Percentiles rank a stretch among this genome's conserved stretches.
These are phyloP conservation scores for Mortierella sp. DNA, from an alignment of 371 early-diverging fungal species.

Conservation along the genomic window DNA sequence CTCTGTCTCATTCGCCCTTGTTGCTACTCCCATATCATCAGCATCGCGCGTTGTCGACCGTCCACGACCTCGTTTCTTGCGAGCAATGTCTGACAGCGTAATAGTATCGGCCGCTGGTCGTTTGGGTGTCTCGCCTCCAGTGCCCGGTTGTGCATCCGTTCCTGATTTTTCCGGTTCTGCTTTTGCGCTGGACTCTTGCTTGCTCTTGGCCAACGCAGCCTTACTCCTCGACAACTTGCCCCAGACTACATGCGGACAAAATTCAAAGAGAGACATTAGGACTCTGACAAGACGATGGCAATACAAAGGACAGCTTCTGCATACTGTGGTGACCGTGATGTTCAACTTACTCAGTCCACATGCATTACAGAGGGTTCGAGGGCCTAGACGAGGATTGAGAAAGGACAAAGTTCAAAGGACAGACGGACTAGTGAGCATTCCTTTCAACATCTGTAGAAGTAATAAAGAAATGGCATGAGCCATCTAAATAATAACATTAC, in stretches of 20 bases:
- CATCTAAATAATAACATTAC: conserved; percentile 30
- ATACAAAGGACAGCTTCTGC: neutral
- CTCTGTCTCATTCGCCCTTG: neutral
- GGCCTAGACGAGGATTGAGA: conserved; percentile 26
- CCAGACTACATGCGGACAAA: conserved; percentile 34
- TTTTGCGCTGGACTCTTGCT: conserved; percentile 11
- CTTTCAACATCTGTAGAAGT: neutral
- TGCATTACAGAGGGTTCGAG: conserved; percentile 77
- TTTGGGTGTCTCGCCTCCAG: neutral
- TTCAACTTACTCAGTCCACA: conserved; percentile 70
- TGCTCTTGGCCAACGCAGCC: conserved; percentile 38
- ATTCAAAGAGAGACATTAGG: neutral
- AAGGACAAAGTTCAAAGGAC: neutral
- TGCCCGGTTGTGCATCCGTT: conserved; percentile 4
- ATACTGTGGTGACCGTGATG: neutral
- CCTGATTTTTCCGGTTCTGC: conserved; percentile 2
- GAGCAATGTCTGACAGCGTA: conserved; percentile 2
- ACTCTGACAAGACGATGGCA: neutral
- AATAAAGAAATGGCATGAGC: neutral
- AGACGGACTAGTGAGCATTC: neutral
- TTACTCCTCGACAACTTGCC: conserved; percentile 52
- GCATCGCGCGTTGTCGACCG: neutral
- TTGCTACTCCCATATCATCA: neutral
- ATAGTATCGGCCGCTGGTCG: neutral
- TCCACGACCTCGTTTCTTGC: conserved; percentile 2